Evolutionary conservation across 352 stramenopile species (phyloP).

Genomic region (Phytophthora sojae): DNA sequence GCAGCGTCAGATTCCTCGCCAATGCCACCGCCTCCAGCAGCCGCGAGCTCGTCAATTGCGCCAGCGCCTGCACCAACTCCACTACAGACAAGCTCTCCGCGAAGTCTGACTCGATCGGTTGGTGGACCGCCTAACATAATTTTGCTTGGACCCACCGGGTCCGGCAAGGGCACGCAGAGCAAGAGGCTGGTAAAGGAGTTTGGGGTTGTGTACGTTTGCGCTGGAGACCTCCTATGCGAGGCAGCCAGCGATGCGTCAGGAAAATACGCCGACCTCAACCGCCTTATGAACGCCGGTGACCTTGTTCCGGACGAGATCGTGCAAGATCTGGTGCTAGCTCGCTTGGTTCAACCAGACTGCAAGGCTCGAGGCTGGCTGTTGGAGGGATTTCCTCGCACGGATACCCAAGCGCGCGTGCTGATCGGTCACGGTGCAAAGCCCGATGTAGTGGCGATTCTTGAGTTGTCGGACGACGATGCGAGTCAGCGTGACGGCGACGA

Average conservation of each 20-base stretch:
- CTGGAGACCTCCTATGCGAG: conserved; percentile 92
- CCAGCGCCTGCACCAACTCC: conserved; percentile 15
- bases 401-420: conserved; percentile 92
- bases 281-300: conserved; percentile 85
- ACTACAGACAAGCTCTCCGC: not conserved
- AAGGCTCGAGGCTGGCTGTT: conserved; percentile 91
- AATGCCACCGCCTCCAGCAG: conserved; percentile 13
- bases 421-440: conserved; percentile 73
- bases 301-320: conserved; percentile 95
- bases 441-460: conserved; percentile 92
- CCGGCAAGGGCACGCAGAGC: conserved; percentile 97
- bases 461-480: conserved; percentile 92
- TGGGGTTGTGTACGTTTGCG: conserved; percentile 93
- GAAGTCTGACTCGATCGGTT: conserved; percentile 6
- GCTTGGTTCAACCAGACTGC: conserved; percentile 90
- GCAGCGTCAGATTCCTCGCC: not conserved
- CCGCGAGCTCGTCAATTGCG: conserved; percentile 18
- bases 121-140: conserved; percentile 73
- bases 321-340: conserved; percentile 83
- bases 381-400: conserved; percentile 95
- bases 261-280: conserved; percentile 79
- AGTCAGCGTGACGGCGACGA: conserved; percentile 82
- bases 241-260: conserved; percentile 76
- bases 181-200: conserved; percentile 88
- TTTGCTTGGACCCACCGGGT: conserved; percentile 91